These are phyloP conservation scores for Betula pendula DNA, from an alignment of 306 rosid genomes.

Conservation along the genomic window DNA sequence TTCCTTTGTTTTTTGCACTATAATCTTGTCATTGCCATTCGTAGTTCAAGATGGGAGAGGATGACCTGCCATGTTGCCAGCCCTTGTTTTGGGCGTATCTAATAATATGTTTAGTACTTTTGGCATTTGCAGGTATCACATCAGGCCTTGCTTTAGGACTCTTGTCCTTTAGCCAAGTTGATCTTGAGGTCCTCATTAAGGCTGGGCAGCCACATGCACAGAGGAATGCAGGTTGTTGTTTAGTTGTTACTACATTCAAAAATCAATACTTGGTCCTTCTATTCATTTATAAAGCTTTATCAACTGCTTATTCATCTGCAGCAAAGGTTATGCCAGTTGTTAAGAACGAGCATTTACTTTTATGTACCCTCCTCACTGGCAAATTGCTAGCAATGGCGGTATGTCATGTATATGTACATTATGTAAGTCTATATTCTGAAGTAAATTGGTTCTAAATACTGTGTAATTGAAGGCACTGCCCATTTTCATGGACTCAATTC, in stretches of 20 bases:
- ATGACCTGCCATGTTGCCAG: slow-evolving; percentile 48
- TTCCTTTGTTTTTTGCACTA: no score
- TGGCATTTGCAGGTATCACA: slow-evolving; percentile 55
- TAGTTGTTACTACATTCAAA: no score
- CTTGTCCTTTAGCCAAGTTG: slow-evolving; percentile 65
- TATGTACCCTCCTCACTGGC: slow-evolving; percentile 43
- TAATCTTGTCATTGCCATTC: no score
- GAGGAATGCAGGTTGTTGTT: no score
- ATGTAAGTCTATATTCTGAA: not conserved
- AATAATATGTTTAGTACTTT: slow-evolving; percentile 35
- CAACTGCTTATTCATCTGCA: no score
- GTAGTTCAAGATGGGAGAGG: no score
- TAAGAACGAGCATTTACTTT: slow-evolving; percentile 63
- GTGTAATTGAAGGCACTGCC: no score
- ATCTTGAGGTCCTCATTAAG: slow-evolving; percentile 69
- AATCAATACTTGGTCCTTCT: no score
- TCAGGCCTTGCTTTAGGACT: slow-evolving; percentile 75
- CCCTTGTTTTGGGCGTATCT: slow-evolving; percentile 57
- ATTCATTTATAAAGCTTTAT: no score
- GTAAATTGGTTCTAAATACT: not conserved
- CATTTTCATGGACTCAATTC: no score
- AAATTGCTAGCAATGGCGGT: slow-evolving; percentile 52
- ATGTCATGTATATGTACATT: not conserved
- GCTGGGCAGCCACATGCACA: slow-evolving; percentile 56
- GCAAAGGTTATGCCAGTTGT: slow-evolving; percentile 59